Conservation (phyloP, 2,329 filamentous ascomycete species). For the Nigrospora oryzae region DNA sequence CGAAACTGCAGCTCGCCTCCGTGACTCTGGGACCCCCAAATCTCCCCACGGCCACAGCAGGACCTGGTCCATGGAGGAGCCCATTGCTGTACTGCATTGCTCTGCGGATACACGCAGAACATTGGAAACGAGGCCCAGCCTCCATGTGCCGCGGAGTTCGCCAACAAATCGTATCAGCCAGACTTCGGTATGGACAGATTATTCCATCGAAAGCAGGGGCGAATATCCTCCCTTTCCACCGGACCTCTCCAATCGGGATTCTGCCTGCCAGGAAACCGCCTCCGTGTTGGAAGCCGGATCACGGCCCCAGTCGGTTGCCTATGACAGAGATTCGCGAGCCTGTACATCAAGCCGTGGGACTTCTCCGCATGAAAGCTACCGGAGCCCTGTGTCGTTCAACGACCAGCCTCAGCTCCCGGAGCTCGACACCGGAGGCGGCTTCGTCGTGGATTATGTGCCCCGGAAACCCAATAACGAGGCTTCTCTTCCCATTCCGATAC, state of each 20-base stretch:
- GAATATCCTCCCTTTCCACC: conserved; percentile 22
- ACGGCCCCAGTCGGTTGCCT: conserved; percentile 14
- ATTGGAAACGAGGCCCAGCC: conserved; percentile 31
- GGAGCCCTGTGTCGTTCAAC: conserved; percentile 15
- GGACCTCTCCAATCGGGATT: conserved; percentile 12
- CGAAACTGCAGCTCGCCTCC: conserved; percentile 10
- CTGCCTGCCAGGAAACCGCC: conserved; percentile 14
- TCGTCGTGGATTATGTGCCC: conserved; percentile 37
- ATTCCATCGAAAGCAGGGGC: conserved; percentile 46
- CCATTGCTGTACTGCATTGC: conserved; percentile 13
- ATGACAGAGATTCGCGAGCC: conserved; percentile 18
- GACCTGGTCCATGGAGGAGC: conserved; percentile 8
- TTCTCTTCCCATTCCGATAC: conserved; percentile 14
- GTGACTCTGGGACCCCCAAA: conserved; percentile 6
- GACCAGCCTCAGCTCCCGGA: conserved; percentile 35
- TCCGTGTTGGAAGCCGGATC: conserved; percentile 19
- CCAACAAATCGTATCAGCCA: conserved; percentile 41
- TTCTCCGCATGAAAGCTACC: conserved; percentile 21
- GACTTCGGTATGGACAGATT: conserved; percentile 53
- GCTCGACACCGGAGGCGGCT: conserved; percentile 41
- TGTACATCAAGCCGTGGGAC: conserved; percentile 21
- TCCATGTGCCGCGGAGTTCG: conserved; percentile 37
- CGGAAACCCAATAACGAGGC: conserved; percentile 16
- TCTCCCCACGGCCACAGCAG: conserved; percentile 6
- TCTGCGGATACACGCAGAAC: conserved; percentile 19